phyloP scores from a whole-genome alignment of 1,139 yeast species.

The Kluyveromyces marxianus region DNA sequence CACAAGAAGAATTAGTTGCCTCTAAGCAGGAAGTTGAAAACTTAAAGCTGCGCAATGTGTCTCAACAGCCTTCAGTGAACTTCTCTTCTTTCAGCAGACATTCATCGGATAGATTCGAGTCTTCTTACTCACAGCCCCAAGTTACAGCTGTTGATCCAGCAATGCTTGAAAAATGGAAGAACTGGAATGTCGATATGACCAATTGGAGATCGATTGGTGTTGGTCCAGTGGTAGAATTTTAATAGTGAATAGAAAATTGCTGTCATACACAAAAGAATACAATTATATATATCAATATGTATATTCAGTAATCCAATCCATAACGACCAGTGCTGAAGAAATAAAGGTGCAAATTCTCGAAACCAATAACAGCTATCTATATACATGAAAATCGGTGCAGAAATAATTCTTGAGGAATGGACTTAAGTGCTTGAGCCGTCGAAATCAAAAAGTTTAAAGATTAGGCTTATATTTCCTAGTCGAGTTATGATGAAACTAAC shows the following conservation, averaged over 20 bases:
- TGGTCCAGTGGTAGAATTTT: constrained; percentile 51
- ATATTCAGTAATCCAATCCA: too few relatives aligned
- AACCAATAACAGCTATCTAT: too few relatives aligned
- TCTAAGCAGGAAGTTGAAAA: constrained; percentile 9
- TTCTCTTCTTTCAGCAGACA: constrained; percentile 1
- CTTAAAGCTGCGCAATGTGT: background rate
- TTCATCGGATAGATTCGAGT: background rate
- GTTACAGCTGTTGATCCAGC: constrained; percentile 20
- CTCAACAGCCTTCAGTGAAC: background rate
- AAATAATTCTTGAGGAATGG: too few relatives aligned
- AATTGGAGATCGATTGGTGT: constrained; percentile 62
- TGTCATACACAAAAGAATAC: too few relatives aligned
- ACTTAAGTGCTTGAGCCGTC: too few relatives aligned
- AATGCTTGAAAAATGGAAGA: constrained; percentile 56
- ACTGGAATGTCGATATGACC: constrained; percentile 84
- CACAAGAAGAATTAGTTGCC: constrained; percentile 17
- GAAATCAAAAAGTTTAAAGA: too few relatives aligned
- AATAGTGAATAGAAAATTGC: constrained; percentile 4
- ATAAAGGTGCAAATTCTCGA: too few relatives aligned
- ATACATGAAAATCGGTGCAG: too few relatives aligned
- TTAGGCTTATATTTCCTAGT: too few relatives aligned
- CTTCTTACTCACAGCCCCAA: background rate
- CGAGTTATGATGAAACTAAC: too few relatives aligned
- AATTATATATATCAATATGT: too few relatives aligned
- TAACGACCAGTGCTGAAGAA: too few relatives aligned